Evolutionary conservation across 1,284 basidiomycete genomes (phyloP).

Genomic region (Erythrobasidium hasegawianum): DNA sequence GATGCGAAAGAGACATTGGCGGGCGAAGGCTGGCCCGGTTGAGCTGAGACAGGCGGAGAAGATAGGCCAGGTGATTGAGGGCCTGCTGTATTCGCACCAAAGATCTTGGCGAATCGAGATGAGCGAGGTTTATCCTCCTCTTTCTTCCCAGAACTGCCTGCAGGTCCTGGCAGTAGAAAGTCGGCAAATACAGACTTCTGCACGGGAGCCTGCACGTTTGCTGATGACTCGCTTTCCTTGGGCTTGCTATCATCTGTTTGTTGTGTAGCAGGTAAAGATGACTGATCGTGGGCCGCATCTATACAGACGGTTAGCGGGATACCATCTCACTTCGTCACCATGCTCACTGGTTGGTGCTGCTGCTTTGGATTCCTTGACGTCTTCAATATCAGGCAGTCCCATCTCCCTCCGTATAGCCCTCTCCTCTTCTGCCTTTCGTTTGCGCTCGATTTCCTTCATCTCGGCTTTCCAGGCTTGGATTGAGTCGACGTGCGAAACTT

Average conservation of each 20-base stretch:
- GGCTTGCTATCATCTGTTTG: too few species aligned
- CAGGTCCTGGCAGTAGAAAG: slow-evolving; percentile 18
- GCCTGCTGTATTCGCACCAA: slow-evolving; percentile 6
- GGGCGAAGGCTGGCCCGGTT: neutral
- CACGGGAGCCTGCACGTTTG: neutral
- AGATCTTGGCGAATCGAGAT: slow-evolving; percentile 25
- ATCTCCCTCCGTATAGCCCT: slow-evolving; percentile 27
- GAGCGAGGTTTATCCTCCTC: slow-evolving; percentile 27
- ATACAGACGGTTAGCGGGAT: too few species aligned
- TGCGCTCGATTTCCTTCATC: slow-evolving; percentile 34
- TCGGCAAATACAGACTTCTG: slow-evolving; percentile 34
- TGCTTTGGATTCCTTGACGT: neutral
- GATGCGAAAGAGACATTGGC: neutral
- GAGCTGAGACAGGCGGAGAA: neutral
- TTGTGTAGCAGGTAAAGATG: too few species aligned
- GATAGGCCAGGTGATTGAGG: neutral
- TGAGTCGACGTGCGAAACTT: slow-evolving; percentile 28
- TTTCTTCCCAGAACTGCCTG: slow-evolving; percentile 9
- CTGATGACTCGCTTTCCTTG: neutral
- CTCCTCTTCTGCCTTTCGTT: slow-evolving; percentile 14
- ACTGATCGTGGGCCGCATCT: too few species aligned
- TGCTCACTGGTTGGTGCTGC: neutral
- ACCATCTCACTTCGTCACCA: too few species aligned
- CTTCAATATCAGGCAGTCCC: slow-evolving; percentile 27
- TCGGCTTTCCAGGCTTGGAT: slow-evolving; percentile 36